Percentiles rank a stretch among this genome's conserved stretches.
Evolutionary conservation across 371 early-diverging fungal genomes (phyloP).

Genomic region (Parasitella parasitica): DNA sequence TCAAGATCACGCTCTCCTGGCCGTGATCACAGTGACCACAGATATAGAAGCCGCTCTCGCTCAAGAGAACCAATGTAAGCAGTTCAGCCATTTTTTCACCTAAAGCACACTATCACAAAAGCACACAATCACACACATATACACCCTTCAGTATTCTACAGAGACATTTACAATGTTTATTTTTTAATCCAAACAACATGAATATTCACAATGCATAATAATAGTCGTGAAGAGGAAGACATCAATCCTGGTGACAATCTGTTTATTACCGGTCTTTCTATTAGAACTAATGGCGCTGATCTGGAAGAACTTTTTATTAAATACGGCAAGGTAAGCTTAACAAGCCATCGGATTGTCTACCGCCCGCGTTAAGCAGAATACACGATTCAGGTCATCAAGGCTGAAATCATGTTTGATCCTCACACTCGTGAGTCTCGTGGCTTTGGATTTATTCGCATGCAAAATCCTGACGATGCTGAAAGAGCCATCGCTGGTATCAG

Average conservation of each 20-base stretch:
- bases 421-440: slow-evolving; percentile 82
- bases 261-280: slow-evolving; percentile 72
- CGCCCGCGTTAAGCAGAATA: not conserved
- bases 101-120: not conserved
- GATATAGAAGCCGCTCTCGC: slow-evolving; percentile 54
- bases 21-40: slow-evolving; percentile 42
- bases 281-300: slow-evolving; percentile 59
- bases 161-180: not conserved
- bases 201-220: not conserved
- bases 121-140: not conserved
- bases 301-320: slow-evolving; percentile 73
- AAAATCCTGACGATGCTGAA: slow-evolving; percentile 71
- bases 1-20: slow-evolving; percentile 51
- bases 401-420: slow-evolving; percentile 78
- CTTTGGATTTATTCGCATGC: slow-evolving; percentile 85
- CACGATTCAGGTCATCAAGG: slow-evolving; percentile 58
- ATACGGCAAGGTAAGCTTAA: slow-evolving; percentile 63
- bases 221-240: slow-evolving; percentile 31
- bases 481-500: slow-evolving; percentile 62
- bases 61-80: slow-evolving; percentile 42
- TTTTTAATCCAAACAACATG: slow-evolving; percentile 4
- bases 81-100: not conserved
- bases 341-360: not conserved
- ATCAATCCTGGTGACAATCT: slow-evolving; percentile 78
- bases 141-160: not conserved